These are phyloP conservation scores for Haplographium delicatum DNA, from an alignment of 495 filamentous ascomycete genomes.

Conservation along the genomic window DNA sequence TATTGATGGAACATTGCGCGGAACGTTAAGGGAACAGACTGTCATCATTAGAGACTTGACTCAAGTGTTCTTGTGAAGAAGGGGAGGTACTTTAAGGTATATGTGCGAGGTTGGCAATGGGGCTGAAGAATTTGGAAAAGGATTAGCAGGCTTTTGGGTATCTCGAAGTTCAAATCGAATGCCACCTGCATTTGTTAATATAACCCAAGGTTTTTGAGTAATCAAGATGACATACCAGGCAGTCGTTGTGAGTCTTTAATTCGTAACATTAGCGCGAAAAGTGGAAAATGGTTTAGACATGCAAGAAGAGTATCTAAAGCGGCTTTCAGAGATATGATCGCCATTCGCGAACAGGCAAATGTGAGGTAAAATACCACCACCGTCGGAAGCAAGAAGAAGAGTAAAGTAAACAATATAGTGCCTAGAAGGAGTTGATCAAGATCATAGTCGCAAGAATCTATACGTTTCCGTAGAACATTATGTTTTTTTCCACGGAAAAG, in stretches of 20 bases:
- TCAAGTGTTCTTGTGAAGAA: neutral
- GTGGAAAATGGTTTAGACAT: slow-evolving; percentile 94
- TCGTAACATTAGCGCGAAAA: slow-evolving; percentile 95
- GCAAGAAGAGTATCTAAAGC: slow-evolving; percentile 84
- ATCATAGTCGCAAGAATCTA: slow-evolving; percentile 98
- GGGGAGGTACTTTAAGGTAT: slow-evolving; percentile 59
- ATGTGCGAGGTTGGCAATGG: slow-evolving; percentile 65
- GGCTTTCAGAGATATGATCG: slow-evolving; percentile 88
- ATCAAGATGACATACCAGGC: slow-evolving; percentile 53
- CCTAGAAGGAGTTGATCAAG: slow-evolving; percentile 95
- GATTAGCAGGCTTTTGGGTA: slow-evolving; percentile 42
- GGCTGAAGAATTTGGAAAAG: slow-evolving; percentile 19
- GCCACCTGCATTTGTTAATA: slow-evolving; percentile 51
- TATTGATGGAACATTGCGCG: slow-evolving; percentile 94
- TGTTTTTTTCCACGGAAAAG: slow-evolving; percentile 97
- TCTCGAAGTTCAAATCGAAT: slow-evolving; percentile 87
- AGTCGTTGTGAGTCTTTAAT: slow-evolving; percentile 88
- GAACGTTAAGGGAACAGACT: slow-evolving; percentile 89
- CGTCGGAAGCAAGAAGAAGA: slow-evolving; percentile 93
- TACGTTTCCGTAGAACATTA: slow-evolving; percentile 93
- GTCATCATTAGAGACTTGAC: slow-evolving; percentile 1
- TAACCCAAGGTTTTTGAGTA: neutral
- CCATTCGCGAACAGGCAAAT: slow-evolving; percentile 90
- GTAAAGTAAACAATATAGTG: slow-evolving; percentile 91
- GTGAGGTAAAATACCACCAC: slow-evolving; percentile 95